Evolutionary conservation across 345 rosid species (phyloP), one percentile per base, ranked within the genome.

Genomic region (Corchorus capsularis): DNA sequence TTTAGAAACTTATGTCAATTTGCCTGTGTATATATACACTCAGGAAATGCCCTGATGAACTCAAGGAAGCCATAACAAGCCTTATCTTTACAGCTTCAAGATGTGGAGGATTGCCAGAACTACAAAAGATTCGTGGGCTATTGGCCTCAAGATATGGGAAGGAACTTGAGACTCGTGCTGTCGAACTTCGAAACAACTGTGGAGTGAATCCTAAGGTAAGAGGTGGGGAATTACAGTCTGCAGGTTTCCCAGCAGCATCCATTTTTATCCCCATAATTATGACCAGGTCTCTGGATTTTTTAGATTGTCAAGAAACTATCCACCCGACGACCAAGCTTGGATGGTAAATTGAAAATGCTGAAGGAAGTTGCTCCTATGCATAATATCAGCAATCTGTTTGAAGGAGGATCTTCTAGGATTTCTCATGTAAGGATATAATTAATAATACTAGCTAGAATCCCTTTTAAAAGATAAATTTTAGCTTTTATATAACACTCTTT

Each of bases 171-270:
- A 49, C 45, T 27, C 46, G 39, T 14, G 41, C 46, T 15, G 41
- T 69, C n/a, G 73, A 69, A 50, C 19, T 69, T 34, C 39, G 19
- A n/a, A 69, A 17, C 35, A 69, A 69, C 73, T 69, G 73, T 49
- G 73, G 73, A 69, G 73, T 69, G 13, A 69, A 49, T 69, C 73
- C 73, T 20, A 69, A 49, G 73, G 73, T 69, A 69, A 69, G 20
- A 27, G n/a, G 32, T 39, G 8, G 32, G 5, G 15, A 46, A 46
- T 17, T 3, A 61, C 39, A 22, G 65, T 66, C 41, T 20, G 1
- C 17, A 35, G 20, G 15, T 14, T 22, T 69, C 10, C 46, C 15
- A 45, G 41, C 10, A 27, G 12, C 17, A 45, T 14, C 19, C 17
- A 22, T 47, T 19, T 19, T 50, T 68, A n/a, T 20, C 14, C 32